phyloP scores from a whole-genome alignment of 2,329 filamentous ascomycete genomes.

The Colletotrichum sp. region DNA sequence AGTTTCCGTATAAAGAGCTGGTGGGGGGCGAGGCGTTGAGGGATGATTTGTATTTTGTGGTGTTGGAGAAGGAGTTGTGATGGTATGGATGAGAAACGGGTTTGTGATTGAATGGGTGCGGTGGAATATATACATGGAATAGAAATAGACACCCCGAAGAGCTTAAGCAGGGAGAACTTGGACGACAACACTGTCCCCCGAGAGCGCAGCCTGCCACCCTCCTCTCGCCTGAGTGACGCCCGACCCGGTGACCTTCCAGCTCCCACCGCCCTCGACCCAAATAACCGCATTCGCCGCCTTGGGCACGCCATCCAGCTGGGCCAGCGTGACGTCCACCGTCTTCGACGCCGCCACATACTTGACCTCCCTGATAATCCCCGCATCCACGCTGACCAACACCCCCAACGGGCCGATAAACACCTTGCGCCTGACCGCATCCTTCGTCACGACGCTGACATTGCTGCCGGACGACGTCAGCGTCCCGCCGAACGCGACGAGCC shows the following conservation, averaged over 20 bases:
- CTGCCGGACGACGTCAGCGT: constrained; percentile 30
- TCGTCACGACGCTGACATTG: constrained; percentile 40
- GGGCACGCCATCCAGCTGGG: constrained; percentile 31
- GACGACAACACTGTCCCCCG: background rate
- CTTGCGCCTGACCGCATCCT: constrained; percentile 49
- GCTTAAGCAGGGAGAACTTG: constrained; percentile 32
- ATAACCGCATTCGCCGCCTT: constrained; percentile 32
- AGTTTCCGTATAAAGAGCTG: constrained; percentile 47
- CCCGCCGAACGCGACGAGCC: constrained; percentile 54
- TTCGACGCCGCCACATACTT: constrained; percentile 30
- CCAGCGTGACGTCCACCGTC: constrained; percentile 31
- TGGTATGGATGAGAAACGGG: no score
- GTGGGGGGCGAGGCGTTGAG: constrained; percentile 38
- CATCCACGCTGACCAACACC: constrained; percentile 44
- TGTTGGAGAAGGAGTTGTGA: constrained; percentile 43
- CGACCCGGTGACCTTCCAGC: constrained; percentile 13
- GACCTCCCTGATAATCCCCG: constrained; percentile 44
- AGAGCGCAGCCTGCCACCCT: constrained; percentile 20
- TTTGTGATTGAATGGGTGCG: background rate
- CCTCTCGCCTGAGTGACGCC: constrained; percentile 17
- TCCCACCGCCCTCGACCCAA: constrained; percentile 34
- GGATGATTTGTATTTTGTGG: constrained; percentile 48
- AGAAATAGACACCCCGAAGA: background rate
- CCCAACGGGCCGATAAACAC: constrained; percentile 53
- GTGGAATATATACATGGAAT: background rate